Base-by-base conservation (phyloP, 2,329 filamentous ascomycete species). In the Pyrenochaeta sp. region DNA sequence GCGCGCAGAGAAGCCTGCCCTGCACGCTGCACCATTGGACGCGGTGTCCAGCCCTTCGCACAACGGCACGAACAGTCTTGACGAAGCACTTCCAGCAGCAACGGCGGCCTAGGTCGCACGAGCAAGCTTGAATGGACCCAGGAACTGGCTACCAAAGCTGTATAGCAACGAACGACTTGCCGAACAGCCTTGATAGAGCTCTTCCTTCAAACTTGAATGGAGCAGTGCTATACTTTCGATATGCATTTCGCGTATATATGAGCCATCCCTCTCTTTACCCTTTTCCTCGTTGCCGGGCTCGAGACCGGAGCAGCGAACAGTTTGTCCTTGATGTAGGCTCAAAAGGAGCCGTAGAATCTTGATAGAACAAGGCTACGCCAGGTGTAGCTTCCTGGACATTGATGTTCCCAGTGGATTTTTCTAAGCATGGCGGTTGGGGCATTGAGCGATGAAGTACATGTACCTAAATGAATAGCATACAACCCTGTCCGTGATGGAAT, bases 11-110 rank as follows among this genome's bases (percentile, higher is more conserved):
- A 91, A 91, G 72, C 95, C 95, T 15, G 93, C 95, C 2, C 79
- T 98, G 61, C 95, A 98, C 76, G 89, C 92, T 5, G 94, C 91
- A 25, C 92, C 93, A 1, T 79, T 98, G 44, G 91, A 97, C 75
- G 86, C 86, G 12, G 86, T 93, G 36, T 68, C 72, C 24, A 79
- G 74, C 52, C 77, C 77, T 44, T 66, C 68, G 19, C 65, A 65
- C 15, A 72, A 68, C 25, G 68, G 65, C 15, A 55, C 62, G 5
- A 71, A 71, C 39, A 64, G 65, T 4, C 43, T 73, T 12, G 69
- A 71, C 6, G 58, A 57, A 13, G 63, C 70, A 40, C 49, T 63
- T 8, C 53, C 66, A n/a, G 52, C 53, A 49, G 65, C 67, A 53
- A 55, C 64, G 40, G 59, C 66, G 27, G 61, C 65, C 15, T 65